Conservation (phyloP, 2,329 filamentous ascomycete genomes). For the Blastomyces silverae region DNA sequence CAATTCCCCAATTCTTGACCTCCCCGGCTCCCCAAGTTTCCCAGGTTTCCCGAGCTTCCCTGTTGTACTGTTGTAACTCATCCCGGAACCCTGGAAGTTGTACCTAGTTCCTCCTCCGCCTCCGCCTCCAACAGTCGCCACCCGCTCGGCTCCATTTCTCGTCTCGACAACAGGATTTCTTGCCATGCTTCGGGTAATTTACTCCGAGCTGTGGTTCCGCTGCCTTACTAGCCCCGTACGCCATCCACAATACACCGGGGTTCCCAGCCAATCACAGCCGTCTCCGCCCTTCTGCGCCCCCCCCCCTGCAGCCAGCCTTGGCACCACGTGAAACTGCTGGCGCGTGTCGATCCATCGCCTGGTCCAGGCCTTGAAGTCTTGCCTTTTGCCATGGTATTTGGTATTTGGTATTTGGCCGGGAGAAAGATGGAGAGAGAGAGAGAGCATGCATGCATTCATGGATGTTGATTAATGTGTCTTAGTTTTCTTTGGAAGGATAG, state of each 20-base stretch:
- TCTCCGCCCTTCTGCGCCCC: not conserved
- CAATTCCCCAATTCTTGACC: no score
- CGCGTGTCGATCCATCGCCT: not conserved
- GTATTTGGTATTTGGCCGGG: no score
- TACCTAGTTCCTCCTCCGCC: no score
- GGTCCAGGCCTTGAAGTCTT: not conserved
- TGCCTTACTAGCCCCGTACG: not conserved
- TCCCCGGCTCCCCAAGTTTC: no score
- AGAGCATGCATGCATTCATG: not conserved
- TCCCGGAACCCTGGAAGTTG: no score
- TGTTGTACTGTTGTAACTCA: no score
- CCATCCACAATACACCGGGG: not conserved
- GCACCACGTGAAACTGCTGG: slow-evolving; percentile 8
- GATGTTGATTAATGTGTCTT: not conserved
- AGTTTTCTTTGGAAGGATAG: not conserved
- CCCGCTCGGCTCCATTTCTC: no score
- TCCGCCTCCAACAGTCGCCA: no score
- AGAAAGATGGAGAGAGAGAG: no score
- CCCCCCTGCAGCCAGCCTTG: slow-evolving; percentile 9
- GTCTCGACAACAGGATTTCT: no score
- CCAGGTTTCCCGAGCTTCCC: no score
- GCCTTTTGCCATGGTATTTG: not conserved
- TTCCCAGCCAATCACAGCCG: not conserved
- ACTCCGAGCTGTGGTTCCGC: not conserved
- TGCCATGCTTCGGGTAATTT: not conserved